Percentiles rank a stretch among this genome's conserved stretches.
phyloP scores from a whole-genome alignment of 2,329 filamentous ascomycete species.

The Epichloe baconii region DNA sequence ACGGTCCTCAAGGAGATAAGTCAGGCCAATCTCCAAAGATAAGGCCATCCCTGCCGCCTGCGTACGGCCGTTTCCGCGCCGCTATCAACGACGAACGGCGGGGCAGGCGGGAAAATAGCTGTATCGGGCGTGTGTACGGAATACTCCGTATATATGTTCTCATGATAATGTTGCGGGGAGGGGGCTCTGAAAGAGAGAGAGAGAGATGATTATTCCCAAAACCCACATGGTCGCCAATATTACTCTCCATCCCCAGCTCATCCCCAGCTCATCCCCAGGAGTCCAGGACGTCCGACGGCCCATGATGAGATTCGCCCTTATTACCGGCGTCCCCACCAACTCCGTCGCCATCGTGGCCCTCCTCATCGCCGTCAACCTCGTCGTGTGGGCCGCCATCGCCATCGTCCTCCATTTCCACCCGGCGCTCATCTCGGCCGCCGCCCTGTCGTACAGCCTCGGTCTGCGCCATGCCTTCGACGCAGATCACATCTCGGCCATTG shows the following conservation, averaged over 20 bases:
- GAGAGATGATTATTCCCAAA: no score
- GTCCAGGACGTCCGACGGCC: not conserved
- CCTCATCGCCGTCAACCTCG: conserved; percentile 36
- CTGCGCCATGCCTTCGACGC: conserved; percentile 92
- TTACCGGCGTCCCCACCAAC: conserved; percentile 4
- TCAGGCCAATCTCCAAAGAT: no score
- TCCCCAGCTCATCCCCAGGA: not conserved
- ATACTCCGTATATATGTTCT: no score
- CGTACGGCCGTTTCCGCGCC: not conserved
- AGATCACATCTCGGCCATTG: conserved; percentile 80
- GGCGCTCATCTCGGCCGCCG: conserved; percentile 61
- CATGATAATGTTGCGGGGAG: no score
- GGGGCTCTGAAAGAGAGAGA: no score
- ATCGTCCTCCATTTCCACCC: conserved; percentile 41
- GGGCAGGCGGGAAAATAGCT: no score
- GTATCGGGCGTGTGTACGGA: no score
- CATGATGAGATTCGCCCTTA: not conserved
- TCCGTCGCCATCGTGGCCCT: conserved; percentile 35
- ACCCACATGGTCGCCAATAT: not conserved
- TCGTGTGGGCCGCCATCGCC: conserved; percentile 41
- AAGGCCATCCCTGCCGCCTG: not conserved
- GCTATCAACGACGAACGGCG: not conserved
- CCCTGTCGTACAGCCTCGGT: conserved; percentile 78
- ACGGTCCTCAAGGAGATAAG: no score
- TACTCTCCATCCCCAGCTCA: not conserved